These are phyloP conservation scores for Didymellaceae sp. DNA, from an alignment of 2,329 filamentous ascomycete genomes.

Conservation along the genomic window DNA sequence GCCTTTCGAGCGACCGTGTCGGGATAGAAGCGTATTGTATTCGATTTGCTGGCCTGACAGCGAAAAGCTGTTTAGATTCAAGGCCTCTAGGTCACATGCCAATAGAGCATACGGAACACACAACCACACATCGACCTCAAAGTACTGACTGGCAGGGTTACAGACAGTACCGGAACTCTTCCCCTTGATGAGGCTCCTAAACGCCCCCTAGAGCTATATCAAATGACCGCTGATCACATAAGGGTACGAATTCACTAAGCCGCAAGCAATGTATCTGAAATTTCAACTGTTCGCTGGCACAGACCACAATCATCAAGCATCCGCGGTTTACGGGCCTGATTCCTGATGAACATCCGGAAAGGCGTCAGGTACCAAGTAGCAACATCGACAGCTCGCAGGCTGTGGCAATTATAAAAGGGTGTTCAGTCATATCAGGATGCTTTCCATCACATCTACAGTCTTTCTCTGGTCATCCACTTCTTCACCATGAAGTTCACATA, in stretches of 20 bases:
- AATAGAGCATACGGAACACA: too few relatives aligned
- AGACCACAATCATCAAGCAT: constrained; percentile 35
- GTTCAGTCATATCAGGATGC: constrained; percentile 16
- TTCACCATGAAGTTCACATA: constrained; percentile 47
- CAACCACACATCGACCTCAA: too few relatives aligned
- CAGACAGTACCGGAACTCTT: too few relatives aligned
- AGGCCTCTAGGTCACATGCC: too few relatives aligned
- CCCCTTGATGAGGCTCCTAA: constrained; percentile 23
- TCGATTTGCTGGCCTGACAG: too few relatives aligned
- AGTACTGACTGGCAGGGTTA: too few relatives aligned
- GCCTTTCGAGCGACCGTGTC: neutral
- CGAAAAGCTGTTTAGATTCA: too few relatives aligned
- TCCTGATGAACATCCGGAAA: constrained; percentile 36
- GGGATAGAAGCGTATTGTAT: neutral
- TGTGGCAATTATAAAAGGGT: constrained; percentile 41
- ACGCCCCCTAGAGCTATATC: constrained; percentile 23
- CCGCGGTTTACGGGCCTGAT: constrained; percentile 46
- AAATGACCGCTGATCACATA: constrained; percentile 31
- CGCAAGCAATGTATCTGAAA: constrained; percentile 42
- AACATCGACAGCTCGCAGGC: constrained; percentile 2
- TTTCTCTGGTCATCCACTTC: constrained; percentile 28
- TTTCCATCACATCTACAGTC: constrained; percentile 30
- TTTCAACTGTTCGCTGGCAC: constrained; percentile 41
- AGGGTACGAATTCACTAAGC: constrained; percentile 31
- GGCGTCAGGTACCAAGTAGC: neutral